These are phyloP conservation scores for Leishmania aethiopica DNA, from an alignment of 208 protist genomes.

Conservation along the genomic window DNA sequence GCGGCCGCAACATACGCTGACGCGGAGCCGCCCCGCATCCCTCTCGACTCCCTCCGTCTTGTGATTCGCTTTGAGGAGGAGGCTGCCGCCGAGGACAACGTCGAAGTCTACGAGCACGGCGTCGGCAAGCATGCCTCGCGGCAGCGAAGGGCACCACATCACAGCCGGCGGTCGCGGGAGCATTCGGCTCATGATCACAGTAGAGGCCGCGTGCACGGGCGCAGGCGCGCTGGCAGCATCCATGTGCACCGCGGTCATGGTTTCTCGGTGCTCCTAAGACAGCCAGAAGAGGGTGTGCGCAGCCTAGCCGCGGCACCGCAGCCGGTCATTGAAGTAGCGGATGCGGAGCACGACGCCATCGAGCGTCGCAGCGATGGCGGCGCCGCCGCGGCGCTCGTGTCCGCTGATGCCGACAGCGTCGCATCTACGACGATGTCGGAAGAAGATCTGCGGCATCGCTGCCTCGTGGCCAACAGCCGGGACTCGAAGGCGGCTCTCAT, in stretches of 20 bases:
- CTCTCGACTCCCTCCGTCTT: conserved; percentile 17
- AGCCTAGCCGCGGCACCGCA: neutral
- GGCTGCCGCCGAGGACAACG: neutral
- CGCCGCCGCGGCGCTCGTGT: neutral
- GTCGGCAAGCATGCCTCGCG: neutral
- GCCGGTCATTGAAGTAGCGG: neutral
- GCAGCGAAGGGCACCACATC: neutral
- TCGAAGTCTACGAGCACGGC: neutral
- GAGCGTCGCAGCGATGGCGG: neutral
- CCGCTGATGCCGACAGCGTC: neutral
- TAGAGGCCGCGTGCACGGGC: neutral
- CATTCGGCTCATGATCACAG: neutral
- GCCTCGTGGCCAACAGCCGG: conserved; percentile 15
- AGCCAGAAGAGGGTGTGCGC: neutral
- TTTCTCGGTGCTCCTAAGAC: neutral
- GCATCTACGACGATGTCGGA: neutral
- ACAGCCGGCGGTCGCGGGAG: neutral
- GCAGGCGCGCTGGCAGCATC: neutral
- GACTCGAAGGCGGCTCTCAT: conserved; percentile 13
- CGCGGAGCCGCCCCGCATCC: neutral
- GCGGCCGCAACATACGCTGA: neutral
- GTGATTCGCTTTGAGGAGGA: conserved; percentile 6
- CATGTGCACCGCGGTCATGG: neutral
- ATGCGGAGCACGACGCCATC: neutral
- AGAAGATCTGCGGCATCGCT: conserved; percentile 15